Evolutionary conservation across 208 protist genomes (phyloP), one percentile per base, ranked within the genome.

Genomic region (Trypanosoma vivax): DNA sequence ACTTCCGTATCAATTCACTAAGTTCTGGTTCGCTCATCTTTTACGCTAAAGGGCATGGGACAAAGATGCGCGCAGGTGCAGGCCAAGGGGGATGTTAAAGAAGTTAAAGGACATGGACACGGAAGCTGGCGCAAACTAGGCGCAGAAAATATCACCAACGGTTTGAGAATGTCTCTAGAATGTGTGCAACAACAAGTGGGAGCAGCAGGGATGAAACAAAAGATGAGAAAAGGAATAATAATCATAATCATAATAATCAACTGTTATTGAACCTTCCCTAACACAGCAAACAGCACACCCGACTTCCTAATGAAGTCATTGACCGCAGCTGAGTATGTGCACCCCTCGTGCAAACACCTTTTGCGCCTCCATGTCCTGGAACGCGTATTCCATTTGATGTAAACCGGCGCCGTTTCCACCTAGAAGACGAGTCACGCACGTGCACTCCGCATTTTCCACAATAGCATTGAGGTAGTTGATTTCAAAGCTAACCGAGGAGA

Each of bases 381-480:
- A 89, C 0, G 72, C 75, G 38, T 87, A 94, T 33, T 89, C 78
- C 16, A 79, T 78, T 42, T 83, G 87, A 29, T 78, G 50, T 21
- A 85, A 35, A 54, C 58, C 57, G 42, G 66, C 51, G 11, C 23
- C 35, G 50, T 70, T 55, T 24, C 30, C 29, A 23, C 70, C 60
- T 41, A 79, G 64, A 9, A 94, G 31, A 10, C 73, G 76, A 28
- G 86, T 94, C 9, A 90, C 47, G 53, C 86, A 94, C 34, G 27
- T 49, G 41, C 79, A 90, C 49, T 77, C 60, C 52, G 61, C 72
- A 33, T 78, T 70, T 39, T 85, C 82, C 39, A 67, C 73, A 13
- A 90, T 71, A n/a, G 78, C 76, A 9, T 61, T 68, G 2, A 90
- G 66, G 49, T 88, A 94, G 50, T 66, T 88, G 40, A 94, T 88